These are phyloP conservation scores for Juncus inflexus DNA, from an alignment of 176 grass and related monocot species.

Conservation along the genomic window DNA sequence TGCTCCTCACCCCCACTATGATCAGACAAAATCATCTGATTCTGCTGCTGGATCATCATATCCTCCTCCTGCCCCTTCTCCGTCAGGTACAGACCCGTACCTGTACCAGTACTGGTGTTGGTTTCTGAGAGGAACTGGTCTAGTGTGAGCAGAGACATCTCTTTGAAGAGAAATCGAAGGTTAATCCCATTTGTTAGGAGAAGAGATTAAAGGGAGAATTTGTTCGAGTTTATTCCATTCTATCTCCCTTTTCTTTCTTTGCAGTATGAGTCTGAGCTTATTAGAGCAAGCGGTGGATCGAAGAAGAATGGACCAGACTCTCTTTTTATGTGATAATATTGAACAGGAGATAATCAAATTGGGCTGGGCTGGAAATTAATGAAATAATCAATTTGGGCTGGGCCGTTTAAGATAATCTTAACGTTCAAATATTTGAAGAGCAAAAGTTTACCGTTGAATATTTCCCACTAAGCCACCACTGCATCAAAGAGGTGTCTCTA, in stretches of 20 bases:
- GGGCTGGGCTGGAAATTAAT: no score
- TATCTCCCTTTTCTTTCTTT: not conserved
- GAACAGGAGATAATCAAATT: conserved; percentile 10
- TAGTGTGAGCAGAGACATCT: conserved; percentile 44
- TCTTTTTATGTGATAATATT: no score
- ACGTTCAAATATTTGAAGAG: no score
- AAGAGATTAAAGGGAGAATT: not conserved
- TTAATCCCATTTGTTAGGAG: conserved; percentile 12
- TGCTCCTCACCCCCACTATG: conserved; percentile 56
- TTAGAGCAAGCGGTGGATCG: conserved; percentile 7
- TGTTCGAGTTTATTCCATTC: not conserved
- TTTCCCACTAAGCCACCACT: no score
- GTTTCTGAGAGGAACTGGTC: conserved; percentile 30
- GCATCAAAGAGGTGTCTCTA: no score
- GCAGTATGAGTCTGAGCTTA: conserved; percentile 5
- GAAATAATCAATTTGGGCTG: no score
- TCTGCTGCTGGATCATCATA: conserved; percentile 45
- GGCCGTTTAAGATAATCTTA: no score
- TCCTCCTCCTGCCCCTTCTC: conserved; percentile 38
- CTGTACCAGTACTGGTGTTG: conserved; percentile 17
- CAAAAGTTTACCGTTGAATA: no score
- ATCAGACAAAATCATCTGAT: conserved; percentile 71
- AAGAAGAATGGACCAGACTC: not conserved
- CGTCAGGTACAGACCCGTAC: conserved; percentile 46
- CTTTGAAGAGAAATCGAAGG: not conserved